Evolutionary conservation across 352 stramenopile genomes (phyloP), one percentile per base, ranked within the genome.

Genomic region (Globisporangium polare): DNA sequence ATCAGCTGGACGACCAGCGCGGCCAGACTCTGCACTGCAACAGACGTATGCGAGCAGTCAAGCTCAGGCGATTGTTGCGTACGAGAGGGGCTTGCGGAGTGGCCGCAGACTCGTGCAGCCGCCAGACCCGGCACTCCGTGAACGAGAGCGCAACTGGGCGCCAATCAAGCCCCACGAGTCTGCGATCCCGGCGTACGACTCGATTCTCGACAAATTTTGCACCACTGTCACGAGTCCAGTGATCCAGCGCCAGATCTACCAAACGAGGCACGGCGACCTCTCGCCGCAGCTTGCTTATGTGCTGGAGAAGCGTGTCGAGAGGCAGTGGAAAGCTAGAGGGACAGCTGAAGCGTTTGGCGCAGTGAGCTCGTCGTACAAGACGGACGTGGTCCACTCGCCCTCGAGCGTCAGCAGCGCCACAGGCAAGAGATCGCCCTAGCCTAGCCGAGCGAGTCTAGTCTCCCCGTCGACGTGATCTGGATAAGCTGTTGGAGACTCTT

Each of bases 201-300:
- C 83, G 26, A 92, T 92, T 39, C 55, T 92, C 15, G 83, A 92
- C 69, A 90, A 88, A 63, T 86, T 82, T 51, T 91, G 83, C 68
- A 82, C 78, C 12, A 88, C 78, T 0, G 81, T 92, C 13, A 91
- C 83, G n/a, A 88, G 74, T 27, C 83, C 83, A 2, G 42, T 79
- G 41, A 69, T 90, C n/a, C 83, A 92, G 60, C 80, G 83, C 0
- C 83, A 86, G 22, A 92, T 92, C 53, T 92, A 92, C 59, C 70
- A 83, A 33, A 84, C 83, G 0, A 60, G 78, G 6, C 59, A 77
- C 8, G 56, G 69, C 42, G 80, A 92, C 63, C 63, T 92, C 35
- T 89, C 83, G 2, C 80, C 80, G 6, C 83, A 90, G 50, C 68
- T 90, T 20, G 83, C 83, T 1, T 85, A 85, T 62, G 81, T 92